Percentiles rank a stretch among this genome's conserved stretches.
Conservation (phyloP, 1,284 basidiomycete genomes). For the Fereydounia khargensis region DNA sequence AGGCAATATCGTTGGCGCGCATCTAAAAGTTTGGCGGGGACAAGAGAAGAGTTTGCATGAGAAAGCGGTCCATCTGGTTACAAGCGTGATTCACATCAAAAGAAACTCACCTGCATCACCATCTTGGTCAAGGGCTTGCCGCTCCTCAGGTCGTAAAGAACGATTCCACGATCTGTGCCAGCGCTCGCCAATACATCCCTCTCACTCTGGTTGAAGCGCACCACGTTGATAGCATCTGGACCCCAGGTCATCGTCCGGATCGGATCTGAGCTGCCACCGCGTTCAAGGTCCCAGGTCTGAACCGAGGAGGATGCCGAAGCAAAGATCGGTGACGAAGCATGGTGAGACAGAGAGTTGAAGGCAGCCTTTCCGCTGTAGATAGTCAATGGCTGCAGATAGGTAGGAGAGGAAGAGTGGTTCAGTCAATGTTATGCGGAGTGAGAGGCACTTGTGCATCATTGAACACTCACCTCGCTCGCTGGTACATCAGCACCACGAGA, state of each 20-base stretch:
- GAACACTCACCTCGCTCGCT: slow-evolving; percentile 28
- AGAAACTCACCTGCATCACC: slow-evolving; percentile 72
- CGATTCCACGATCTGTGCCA: slow-evolving; percentile 90
- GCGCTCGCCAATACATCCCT: slow-evolving; percentile 87
- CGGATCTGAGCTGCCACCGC: slow-evolving; percentile 66
- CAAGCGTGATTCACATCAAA: too few relatives aligned
- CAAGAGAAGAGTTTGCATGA: slow-evolving; percentile 1
- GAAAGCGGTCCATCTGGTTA: too few relatives aligned
- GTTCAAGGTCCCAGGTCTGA: slow-evolving; percentile 96
- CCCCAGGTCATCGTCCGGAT: slow-evolving; percentile 52
- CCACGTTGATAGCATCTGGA: slow-evolving; percentile 78
- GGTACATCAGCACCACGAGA: slow-evolving; percentile 31
- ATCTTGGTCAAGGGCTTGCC: slow-evolving; percentile 88
- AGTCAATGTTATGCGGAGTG: too few relatives aligned
- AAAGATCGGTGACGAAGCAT: slow-evolving; percentile 79
- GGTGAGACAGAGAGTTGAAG: slow-evolving; percentile 85
- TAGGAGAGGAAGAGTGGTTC: not conserved
- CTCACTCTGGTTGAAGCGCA: slow-evolving; percentile 92
- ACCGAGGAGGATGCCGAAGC: slow-evolving; percentile 90
- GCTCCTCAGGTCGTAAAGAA: slow-evolving; percentile 91
- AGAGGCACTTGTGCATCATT: not conserved
- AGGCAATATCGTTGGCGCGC: slow-evolving; percentile 76
- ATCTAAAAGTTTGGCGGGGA: slow-evolving; percentile 58
- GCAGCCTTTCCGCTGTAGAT: slow-evolving; percentile 50
- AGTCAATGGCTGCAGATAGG: slow-evolving; percentile 27